These are phyloP conservation scores for Arthrobotrys entomopaga DNA, from an alignment of 2,329 filamentous ascomycete genomes.

Conservation along the genomic window DNA sequence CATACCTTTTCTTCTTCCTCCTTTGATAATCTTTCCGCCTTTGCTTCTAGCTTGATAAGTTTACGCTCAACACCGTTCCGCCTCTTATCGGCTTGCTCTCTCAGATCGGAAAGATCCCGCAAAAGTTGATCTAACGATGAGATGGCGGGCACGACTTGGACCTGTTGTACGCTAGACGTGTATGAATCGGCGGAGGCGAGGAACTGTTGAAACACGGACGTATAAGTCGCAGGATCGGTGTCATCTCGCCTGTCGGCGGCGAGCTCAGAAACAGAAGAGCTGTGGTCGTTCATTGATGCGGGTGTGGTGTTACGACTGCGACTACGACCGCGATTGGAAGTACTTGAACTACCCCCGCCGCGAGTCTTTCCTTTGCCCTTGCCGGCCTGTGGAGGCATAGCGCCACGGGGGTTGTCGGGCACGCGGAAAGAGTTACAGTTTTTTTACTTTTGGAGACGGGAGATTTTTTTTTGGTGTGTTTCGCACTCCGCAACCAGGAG, in stretches of 20 bases:
- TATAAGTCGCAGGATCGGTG: constrained; percentile 46
- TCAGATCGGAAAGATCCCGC: constrained; percentile 49
- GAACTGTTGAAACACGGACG: constrained; percentile 48
- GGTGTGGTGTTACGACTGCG: constrained; percentile 55
- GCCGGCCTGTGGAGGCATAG: constrained; percentile 54
- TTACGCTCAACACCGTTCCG: constrained; percentile 37
- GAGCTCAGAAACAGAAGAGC: constrained; percentile 52
- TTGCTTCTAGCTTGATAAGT: constrained; percentile 40
- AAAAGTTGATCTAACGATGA: constrained; percentile 48
- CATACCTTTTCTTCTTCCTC: constrained; percentile 51
- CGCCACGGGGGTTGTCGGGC: constrained; percentile 24
- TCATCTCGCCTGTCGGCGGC: constrained; percentile 44
- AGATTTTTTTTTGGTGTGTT: constrained; percentile 23
- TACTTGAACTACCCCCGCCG: constrained; percentile 52
- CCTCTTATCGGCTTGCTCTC: constrained; percentile 46
- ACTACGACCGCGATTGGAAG: constrained; percentile 52
- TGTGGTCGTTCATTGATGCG: constrained; percentile 53
- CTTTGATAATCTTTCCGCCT: constrained; percentile 38
- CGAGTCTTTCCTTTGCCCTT: constrained; percentile 54
- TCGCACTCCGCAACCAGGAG: constrained; percentile 5
- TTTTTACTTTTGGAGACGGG: constrained; percentile 16
- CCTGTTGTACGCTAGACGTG: constrained; percentile 29
- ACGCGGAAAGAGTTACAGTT: neutral
- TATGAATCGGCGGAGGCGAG: constrained; percentile 51
- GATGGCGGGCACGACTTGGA: constrained; percentile 48